These are phyloP conservation scores for Termitomyces heimii DNA, from an alignment of 768 basidiomycete species.

Conservation along the genomic window DNA sequence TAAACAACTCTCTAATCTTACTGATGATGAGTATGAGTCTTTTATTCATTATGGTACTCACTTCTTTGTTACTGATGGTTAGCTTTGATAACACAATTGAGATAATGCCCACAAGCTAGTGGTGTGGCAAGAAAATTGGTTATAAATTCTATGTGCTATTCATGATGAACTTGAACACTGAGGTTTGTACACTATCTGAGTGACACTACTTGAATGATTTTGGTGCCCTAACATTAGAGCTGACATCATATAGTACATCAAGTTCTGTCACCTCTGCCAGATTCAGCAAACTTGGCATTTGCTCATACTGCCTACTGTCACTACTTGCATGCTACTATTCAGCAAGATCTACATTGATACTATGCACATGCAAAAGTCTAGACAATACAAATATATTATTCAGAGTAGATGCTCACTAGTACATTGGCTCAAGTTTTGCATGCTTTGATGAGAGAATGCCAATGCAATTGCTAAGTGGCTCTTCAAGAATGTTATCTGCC, in stretches of 20 bases:
- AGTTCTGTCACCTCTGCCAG: not conserved
- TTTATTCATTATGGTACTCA: no score
- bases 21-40: no score
- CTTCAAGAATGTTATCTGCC: no score
- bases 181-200: no score
- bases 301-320: not conserved
- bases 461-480: no score
- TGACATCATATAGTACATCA: not conserved
- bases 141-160: not conserved
- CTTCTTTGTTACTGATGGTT: no score
- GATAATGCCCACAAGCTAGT: not conserved
- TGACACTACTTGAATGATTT: no score
- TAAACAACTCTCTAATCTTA: no score
- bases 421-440: constrained; percentile 14
- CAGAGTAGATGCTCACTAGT: constrained; percentile 8
- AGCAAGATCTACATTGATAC: no score
- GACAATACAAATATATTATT: constrained; percentile 16
- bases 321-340: not conserved
- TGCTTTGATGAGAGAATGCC: constrained; percentile 16
- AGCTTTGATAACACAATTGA: not conserved
- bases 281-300: not conserved
- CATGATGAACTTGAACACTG: not conserved
- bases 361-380: not conserved
- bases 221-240: no score
- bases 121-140: not conserved